Evolutionary conservation across 805 yeast genomes (phyloP).

Genomic region (Candida tammaniensis): DNA sequence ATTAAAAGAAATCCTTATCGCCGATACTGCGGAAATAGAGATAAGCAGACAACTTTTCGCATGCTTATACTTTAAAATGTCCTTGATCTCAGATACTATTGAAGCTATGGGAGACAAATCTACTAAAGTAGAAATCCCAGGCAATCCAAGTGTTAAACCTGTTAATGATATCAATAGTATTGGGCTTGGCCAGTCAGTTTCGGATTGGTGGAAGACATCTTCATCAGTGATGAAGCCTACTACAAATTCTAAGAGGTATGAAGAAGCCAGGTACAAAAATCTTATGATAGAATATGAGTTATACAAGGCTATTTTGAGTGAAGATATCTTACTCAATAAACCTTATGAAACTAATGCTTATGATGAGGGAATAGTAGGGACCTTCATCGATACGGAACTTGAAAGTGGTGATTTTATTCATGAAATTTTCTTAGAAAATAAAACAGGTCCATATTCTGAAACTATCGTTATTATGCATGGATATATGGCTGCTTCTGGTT

Average conservation of each 20-base stretch:
- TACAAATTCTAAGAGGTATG: conserved; percentile 4
- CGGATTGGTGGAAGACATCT: conserved; percentile 39
- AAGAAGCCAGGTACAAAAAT: conserved; percentile 23
- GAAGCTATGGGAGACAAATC: too few relatives aligned
- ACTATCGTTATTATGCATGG: conserved; percentile 36
- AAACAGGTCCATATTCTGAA: conserved; percentile 6
- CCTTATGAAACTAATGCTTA: conserved; percentile 14
- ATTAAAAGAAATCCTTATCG: too few relatives aligned
- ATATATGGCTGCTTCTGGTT: conserved; percentile 45
- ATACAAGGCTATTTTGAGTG: conserved; percentile 30
- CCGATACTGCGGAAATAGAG: too few relatives aligned
- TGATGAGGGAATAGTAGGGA: conserved; percentile 13
- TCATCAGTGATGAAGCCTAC: conserved; percentile 19
- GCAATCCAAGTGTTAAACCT: too few relatives aligned
- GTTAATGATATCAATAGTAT: too few relatives aligned
- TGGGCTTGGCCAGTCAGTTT: conserved; percentile 22
- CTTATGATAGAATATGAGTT: conserved; percentile 31
- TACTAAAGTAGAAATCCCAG: too few relatives aligned
- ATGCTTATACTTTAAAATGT: too few relatives aligned
- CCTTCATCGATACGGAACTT: conserved; percentile 29
- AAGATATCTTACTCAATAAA: conserved; percentile 24
- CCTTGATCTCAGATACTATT: too few relatives aligned
- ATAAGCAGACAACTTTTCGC: too few relatives aligned
- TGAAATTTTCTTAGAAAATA: conserved; percentile 32
- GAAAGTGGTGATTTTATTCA: conserved; percentile 30